Base-by-base conservation (phyloP, 2,329 filamentous ascomycete genomes). In the Bretziella fagacearum region DNA sequence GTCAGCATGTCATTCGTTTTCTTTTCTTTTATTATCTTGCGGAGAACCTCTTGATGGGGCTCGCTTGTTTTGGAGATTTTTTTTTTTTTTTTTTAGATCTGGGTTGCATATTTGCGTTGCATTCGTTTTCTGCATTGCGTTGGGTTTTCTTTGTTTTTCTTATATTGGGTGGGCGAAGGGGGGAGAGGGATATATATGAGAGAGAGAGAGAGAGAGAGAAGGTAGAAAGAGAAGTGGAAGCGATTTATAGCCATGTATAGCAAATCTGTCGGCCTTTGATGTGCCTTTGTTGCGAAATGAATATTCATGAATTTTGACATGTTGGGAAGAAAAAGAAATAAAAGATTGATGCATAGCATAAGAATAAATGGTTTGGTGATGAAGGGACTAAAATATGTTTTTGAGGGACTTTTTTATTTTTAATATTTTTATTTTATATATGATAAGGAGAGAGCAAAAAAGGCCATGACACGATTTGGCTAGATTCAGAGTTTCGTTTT, bases 241-340 rank as follows among this genome's bases (percentile, higher is more conserved):
- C n/a, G 27, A 39, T 39, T 10, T 39, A 22, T 39, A n/a, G n/a
- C n/a, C n/a, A 10, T 22, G 35, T 39, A 39, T 22, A 39, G 17
- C 17, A 22, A 22, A 39, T 23, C 13, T 44, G 41, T 44, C 18
- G 41, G 41, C 41, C 41, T 44, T 44, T 17, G 17, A 15, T 44
- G 41, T 13, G 41, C 41, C 41, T 42, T 42, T 42, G 15, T 18
- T 23, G 22, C 39, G n/a, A 7, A 23, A 15, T 30, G 17, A 36
- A n/a, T 6, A 35, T 20, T 17, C 29, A 4, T 36, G 17, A 35
- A 15, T 4, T 15, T 35, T n/a, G n/a, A n/a, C n/a, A 45, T 22
- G 17, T 20, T 13, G 11, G 13, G 30, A 36, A n/a, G 4, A 36
- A n/a, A 36, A 36, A 36, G 27, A 30, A 30, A 30, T 30, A n/a